These are phyloP conservation scores for Aspergillus sparsus DNA, from an alignment of 495 filamentous ascomycete species.

Conservation along the genomic window DNA sequence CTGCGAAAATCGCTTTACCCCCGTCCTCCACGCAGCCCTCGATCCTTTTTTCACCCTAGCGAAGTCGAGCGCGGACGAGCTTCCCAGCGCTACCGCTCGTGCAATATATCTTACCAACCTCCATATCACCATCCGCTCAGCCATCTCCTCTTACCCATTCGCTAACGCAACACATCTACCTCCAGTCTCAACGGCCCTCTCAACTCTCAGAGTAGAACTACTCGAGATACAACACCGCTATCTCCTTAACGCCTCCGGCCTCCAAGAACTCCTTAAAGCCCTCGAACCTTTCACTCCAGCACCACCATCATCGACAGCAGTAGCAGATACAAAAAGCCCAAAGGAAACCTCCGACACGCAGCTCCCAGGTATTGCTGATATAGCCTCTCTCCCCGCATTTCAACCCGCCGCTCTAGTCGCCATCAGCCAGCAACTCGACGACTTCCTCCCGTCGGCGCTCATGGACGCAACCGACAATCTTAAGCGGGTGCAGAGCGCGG, in stretches of 20 bases:
- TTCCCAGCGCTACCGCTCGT: conserved; percentile 54
- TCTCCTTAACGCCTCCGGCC: conserved; percentile 72
- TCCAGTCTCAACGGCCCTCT: conserved; percentile 40
- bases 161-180: conserved; percentile 42
- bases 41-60: conserved; percentile 82
- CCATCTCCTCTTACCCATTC: conserved; percentile 45
- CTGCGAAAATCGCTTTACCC: conserved; percentile 57
- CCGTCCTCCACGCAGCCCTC: conserved; percentile 78
- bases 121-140: conserved; percentile 55
- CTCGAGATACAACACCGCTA: conserved; percentile 54
- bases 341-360: conserved; percentile 41
- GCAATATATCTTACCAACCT: conserved; percentile 86
- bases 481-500: conserved; percentile 64
- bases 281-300: conserved; percentile 51
- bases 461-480: conserved; percentile 88
- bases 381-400: conserved; percentile 60
- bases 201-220: conserved; percentile 42
- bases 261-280: conserved; percentile 67
- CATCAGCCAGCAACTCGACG: conserved; percentile 78
- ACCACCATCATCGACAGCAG: conserved; percentile 20
- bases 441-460: conserved; percentile 86
- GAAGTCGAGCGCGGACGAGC: conserved; percentile 63
- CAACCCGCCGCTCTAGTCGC: conserved; percentile 61
- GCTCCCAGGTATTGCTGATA: conserved; percentile 46
- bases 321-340: conserved; percentile 26